A percentile compares a stretch with the other conserved stretches of the same genome.
phyloP scores from a whole-genome alignment of 306 rosid species.

The Canavalia gladiata region DNA sequence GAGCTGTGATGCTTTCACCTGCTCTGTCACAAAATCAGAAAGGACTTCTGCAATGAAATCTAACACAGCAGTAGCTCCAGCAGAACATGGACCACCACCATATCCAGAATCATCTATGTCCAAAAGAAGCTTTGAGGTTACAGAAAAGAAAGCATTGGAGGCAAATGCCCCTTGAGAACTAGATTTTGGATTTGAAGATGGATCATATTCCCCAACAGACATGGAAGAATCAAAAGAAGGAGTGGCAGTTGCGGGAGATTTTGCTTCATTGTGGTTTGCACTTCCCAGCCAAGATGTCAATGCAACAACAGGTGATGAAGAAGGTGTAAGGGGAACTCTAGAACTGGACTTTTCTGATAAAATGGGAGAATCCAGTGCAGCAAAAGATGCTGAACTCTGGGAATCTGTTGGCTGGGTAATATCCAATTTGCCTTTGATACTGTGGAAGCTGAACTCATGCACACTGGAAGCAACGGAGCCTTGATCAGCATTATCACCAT shows the following conservation, averaged over 20 bases:
- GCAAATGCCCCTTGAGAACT: conserved; percentile 71
- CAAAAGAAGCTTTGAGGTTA: conserved; percentile 83
- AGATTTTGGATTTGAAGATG: conserved; percentile 73
- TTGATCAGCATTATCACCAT: conserved; percentile 75
- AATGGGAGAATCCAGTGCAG: conserved; percentile 77
- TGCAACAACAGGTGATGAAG: conserved; percentile 76
- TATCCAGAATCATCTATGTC: conserved; percentile 93
- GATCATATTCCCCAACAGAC: conserved; percentile 69
- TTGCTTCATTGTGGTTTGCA: conserved; percentile 65
- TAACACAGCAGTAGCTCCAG: conserved; percentile 95
- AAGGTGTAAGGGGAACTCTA: conserved; percentile 62
- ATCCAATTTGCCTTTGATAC: conserved; percentile 60
- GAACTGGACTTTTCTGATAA: conserved; percentile 85
- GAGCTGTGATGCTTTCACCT: conserved; percentile 78
- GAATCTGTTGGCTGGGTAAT: conserved; percentile 66
- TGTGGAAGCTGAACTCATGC: conserved; percentile 67
- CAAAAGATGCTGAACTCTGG: conserved; percentile 76
- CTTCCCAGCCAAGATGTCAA: conserved; percentile 92
- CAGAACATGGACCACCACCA: conserved; percentile 99
- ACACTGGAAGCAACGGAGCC: conserved; percentile 74
- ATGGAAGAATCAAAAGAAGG: conserved; percentile 78
- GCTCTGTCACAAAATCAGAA: conserved; percentile 92
- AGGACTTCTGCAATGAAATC: conserved; percentile 98
- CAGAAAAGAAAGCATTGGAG: conserved; percentile 67
- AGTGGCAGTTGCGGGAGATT: conserved; percentile 65